Evolutionary conservation across 2,329 filamentous ascomycete genomes (phyloP).

Genomic region (Parastagonospora avenae): DNA sequence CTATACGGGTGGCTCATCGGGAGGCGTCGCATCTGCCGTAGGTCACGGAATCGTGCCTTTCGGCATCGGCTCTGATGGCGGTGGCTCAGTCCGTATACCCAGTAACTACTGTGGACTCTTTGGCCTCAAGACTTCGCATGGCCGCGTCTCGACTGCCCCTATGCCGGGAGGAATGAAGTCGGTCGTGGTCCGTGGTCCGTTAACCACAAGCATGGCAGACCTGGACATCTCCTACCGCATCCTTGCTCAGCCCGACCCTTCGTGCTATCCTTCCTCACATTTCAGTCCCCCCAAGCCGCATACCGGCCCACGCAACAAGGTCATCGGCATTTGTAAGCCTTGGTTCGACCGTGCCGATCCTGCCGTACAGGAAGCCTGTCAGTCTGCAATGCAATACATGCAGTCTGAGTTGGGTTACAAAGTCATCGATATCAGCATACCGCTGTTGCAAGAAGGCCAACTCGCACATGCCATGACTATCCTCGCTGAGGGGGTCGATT

Average conservation of each 20-base stretch:
- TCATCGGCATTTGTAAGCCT: constrained; percentile 71
- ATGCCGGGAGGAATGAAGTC: constrained; percentile 64
- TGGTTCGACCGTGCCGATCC: constrained; percentile 75
- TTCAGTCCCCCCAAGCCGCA: constrained; percentile 64
- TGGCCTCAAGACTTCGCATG: constrained; percentile 79
- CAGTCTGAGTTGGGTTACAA: constrained; percentile 59
- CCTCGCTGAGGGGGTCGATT: constrained; percentile 67
- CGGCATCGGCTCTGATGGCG: constrained; percentile 72
- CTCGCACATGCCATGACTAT: constrained; percentile 79
- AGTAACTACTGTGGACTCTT: constrained; percentile 78
- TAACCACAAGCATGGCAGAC: constrained; percentile 77
- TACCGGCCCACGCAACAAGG: constrained; percentile 53
- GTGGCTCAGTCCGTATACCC: constrained; percentile 77
- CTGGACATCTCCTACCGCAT: constrained; percentile 81
- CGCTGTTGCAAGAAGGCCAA: constrained; percentile 72
- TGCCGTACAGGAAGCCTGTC: constrained; percentile 65
- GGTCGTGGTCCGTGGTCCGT: constrained; percentile 72
- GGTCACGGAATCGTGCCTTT: constrained; percentile 75
- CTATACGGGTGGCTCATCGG: constrained; percentile 82
- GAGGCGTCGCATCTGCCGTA: constrained; percentile 74
- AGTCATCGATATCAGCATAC: constrained; percentile 67
- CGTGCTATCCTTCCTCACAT: constrained; percentile 62
- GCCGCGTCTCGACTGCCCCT: constrained; percentile 67
- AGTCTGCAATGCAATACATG: constrained; percentile 65
- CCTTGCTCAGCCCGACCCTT: constrained; percentile 74